A percentile compares a stretch with the other conserved stretches of the same genome.
These are phyloP conservation scores for Gigaspora rosea DNA, from an alignment of 192 early-diverging fungal species.

Conservation along the genomic window DNA sequence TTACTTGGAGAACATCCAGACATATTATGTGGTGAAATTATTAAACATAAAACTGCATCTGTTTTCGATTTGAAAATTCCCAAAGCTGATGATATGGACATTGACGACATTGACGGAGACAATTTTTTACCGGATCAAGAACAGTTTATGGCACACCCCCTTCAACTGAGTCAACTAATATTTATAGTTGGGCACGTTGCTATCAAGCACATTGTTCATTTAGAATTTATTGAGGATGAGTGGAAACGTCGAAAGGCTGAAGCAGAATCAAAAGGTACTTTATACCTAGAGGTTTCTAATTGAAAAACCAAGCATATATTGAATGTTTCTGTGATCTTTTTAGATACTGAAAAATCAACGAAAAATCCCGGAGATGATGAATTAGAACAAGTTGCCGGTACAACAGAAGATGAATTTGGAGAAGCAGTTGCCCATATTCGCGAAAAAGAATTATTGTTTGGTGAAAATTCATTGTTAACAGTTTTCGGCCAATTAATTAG, in stretches of 20 bases:
- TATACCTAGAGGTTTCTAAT: not conserved
- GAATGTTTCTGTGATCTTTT: not conserved
- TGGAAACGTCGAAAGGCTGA: constrained; percentile 81
- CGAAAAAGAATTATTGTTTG: constrained; percentile 90
- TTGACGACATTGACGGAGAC: constrained; percentile 35
- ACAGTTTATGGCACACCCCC: constrained; percentile 33
- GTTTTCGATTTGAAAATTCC: constrained; percentile 57
- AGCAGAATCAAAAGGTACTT: constrained; percentile 12
- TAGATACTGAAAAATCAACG: constrained; percentile 31
- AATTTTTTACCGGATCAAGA: constrained; percentile 38
- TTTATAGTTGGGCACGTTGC: constrained; percentile 96
- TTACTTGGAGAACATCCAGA: constrained; percentile 90
- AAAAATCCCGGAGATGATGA: constrained; percentile 71
- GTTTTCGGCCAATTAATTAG: constrained; percentile 81
- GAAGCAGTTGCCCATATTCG: constrained; percentile 85
- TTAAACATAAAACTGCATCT: constrained; percentile 64
- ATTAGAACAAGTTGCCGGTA: constrained; percentile 89
- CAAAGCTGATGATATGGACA: constrained; percentile 40
- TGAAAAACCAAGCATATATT: not conserved
- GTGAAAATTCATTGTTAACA: constrained; percentile 71
- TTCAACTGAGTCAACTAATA: constrained; percentile 80
- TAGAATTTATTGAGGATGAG: constrained; percentile 92
- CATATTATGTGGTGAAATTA: constrained; percentile 71
- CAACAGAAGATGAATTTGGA: constrained; percentile 93
- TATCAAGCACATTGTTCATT: constrained; percentile 93